Conservation (phyloP, 164 flowering plant genomes). For the Umbellularia californica region DNA sequence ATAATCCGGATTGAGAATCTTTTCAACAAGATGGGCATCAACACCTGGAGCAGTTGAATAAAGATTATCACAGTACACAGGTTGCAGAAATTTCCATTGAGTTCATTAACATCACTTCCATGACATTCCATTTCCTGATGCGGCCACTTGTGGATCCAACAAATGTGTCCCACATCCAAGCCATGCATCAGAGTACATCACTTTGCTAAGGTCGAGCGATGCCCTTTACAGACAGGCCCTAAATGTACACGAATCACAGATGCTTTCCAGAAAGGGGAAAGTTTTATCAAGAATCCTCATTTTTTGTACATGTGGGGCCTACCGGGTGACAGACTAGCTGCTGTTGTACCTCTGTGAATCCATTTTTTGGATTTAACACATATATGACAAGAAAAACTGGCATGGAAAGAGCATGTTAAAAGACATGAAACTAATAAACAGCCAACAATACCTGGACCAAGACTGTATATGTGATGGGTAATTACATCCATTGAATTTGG, state of each 20-base stretch:
- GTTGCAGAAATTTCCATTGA: neutral
- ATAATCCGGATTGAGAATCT: slow-evolving; percentile 77
- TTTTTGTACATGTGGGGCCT: neutral
- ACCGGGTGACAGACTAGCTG: neutral
- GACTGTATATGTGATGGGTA: slow-evolving; percentile 77
- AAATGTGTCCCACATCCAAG: slow-evolving; percentile 1
- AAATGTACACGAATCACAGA: neutral
- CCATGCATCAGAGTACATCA: neutral
- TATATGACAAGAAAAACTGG: neutral
- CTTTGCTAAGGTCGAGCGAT: neutral
- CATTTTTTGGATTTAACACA: neutral
- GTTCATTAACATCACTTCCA: neutral
- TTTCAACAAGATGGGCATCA: slow-evolving; percentile 61
- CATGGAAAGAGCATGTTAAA: neutral
- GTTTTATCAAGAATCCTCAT: no score
- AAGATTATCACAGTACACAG: neutral
- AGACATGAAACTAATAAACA: neutral
- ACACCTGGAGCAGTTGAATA: slow-evolving; percentile 37
- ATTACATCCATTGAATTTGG: slow-evolving; percentile 35
- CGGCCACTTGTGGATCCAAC: neutral
- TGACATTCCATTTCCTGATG: neutral
- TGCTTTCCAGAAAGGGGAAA: neutral
- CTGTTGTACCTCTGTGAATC: neutral
- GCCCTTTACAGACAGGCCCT: neutral
- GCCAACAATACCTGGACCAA: slow-evolving; percentile 58